phyloP scores from a whole-genome alignment of 2,329 filamentous ascomycete genomes.

The Fusarium phyllophilum region DNA sequence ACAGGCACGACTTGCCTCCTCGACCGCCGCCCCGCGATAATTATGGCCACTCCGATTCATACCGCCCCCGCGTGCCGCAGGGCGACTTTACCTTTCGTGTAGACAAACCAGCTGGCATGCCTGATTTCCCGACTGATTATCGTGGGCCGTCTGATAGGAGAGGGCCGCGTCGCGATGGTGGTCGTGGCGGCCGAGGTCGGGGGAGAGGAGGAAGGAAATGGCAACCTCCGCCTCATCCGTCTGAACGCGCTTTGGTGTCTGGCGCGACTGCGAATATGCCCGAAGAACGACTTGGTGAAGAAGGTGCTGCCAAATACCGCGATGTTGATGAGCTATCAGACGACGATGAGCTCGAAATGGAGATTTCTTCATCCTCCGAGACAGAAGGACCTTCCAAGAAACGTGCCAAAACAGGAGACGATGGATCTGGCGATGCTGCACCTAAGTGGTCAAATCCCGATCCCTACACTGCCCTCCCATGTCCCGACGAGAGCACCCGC shows the following conservation, averaged over 20 bases:
- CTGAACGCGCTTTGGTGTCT: slow-evolving; percentile 62
- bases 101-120: slow-evolving; percentile 62
- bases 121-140: slow-evolving; percentile 45
- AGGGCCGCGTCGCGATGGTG: slow-evolving; percentile 38
- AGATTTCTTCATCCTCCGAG: slow-evolving; percentile 59
- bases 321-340: slow-evolving; percentile 68
- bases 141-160: slow-evolving; percentile 31
- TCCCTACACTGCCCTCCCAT: slow-evolving; percentile 88
- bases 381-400: slow-evolving; percentile 56
- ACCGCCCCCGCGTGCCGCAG: slow-evolving; percentile 49
- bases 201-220: slow-evolving; percentile 47
- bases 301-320: slow-evolving; percentile 62
- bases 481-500: slow-evolving; percentile 74
- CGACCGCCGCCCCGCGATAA: slow-evolving; percentile 36
- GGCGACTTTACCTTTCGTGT: slow-evolving; percentile 67
- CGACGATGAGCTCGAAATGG: slow-evolving; percentile 72
- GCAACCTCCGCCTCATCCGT: slow-evolving; percentile 53
- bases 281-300: slow-evolving; percentile 59
- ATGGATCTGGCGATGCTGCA: slow-evolving; percentile 54
- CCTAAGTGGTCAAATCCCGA: slow-evolving; percentile 97
- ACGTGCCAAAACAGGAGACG: slow-evolving; percentile 43
- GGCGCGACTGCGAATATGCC: slow-evolving; percentile 54
- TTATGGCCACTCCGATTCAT: slow-evolving; percentile 41
- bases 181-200: slow-evolving; percentile 40
- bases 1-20: slow-evolving; percentile 33